phyloP scores from a whole-genome alignment of 2,329 filamentous ascomycete genomes.

The Pseudocercospora eumusae region DNA sequence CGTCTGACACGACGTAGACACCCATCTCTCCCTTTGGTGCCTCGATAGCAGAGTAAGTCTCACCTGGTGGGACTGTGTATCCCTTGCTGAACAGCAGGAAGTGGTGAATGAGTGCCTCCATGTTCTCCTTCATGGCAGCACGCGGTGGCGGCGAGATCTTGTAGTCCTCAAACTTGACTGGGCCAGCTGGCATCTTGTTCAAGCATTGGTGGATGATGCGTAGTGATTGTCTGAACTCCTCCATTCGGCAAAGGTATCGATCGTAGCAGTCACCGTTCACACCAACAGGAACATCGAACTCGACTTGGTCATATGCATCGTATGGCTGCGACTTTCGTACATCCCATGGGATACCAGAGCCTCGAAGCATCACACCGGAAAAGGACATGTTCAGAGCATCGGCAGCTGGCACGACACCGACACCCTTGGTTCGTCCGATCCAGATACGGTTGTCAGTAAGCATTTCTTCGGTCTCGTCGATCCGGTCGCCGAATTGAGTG shows the following conservation, averaged over 20 bases:
- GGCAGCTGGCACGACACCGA: conserved; percentile 86
- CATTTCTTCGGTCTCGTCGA: conserved; percentile 98
- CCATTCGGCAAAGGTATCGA: conserved; percentile 98
- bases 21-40: conserved; percentile 99
- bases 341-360: conserved; percentile 94
- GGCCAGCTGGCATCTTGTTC: conserved; percentile 97
- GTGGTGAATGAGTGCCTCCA: conserved; percentile 99
- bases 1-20: conserved; percentile 93
- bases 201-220: conserved; percentile 98
- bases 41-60: conserved; percentile 97
- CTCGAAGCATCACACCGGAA: conserved; percentile 95
- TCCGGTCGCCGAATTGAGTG: conserved; percentile 96
- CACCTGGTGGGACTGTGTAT: conserved; percentile 92
- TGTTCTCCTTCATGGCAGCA: conserved; percentile 99
- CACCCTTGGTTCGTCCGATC: conserved; percentile 84
- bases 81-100: conserved; percentile 99
- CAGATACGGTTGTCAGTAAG: conserved; percentile 99
- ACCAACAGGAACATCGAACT: conserved; percentile 96
- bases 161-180: conserved; percentile 96
- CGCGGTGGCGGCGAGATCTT: conserved; percentile 96
- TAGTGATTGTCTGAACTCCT: conserved; percentile 97
- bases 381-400: conserved; percentile 98
- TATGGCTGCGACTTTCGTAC: conserved; percentile 96
- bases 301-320: conserved; percentile 95
- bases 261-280: conserved; percentile 99